Evolutionary conservation across 805 yeast species (phyloP).

Genomic region (Danielia reshetovae): DNA sequence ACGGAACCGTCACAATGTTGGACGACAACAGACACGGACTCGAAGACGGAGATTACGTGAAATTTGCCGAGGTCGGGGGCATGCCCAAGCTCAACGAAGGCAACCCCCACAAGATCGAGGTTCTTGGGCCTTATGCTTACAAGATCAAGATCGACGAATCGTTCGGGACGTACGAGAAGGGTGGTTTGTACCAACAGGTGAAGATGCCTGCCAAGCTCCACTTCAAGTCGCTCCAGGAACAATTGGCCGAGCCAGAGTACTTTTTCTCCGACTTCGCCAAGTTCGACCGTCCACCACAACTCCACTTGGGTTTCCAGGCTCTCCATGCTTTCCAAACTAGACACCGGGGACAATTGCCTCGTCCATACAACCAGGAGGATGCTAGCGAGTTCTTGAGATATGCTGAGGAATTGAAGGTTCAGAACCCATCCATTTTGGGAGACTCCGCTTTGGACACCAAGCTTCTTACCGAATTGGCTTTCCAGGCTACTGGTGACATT

Average conservation of each 20-base stretch:
- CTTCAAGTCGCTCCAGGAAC: constrained; percentile 63
- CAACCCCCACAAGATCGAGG: constrained; percentile 68
- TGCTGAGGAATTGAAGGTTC: constrained; percentile 54
- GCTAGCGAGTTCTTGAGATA: constrained; percentile 61
- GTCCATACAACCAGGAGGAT: constrained; percentile 71
- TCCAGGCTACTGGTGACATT: constrained; percentile 86
- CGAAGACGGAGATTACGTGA: constrained; percentile 87
- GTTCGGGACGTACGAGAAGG: constrained; percentile 65
- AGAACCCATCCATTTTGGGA: constrained; percentile 55
- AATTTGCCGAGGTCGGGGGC: constrained; percentile 83
- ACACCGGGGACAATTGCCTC: constrained; percentile 66
- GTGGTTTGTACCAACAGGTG: constrained; percentile 91
- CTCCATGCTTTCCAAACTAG: constrained; percentile 65
- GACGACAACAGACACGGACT: constrained; percentile 92
- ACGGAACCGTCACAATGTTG: constrained; percentile 91
- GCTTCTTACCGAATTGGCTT: constrained; percentile 67
- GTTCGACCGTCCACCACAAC: constrained; percentile 85
- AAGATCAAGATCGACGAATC: constrained; percentile 55
- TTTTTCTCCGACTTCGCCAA: constrained; percentile 87
- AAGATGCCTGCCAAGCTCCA: constrained; percentile 67
- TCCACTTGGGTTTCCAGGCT: constrained; percentile 91
- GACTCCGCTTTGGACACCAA: constrained; percentile 56
- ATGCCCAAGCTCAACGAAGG: constrained; percentile 72
- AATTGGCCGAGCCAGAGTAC: constrained; percentile 74
- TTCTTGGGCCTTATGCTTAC: constrained; percentile 93